These are phyloP conservation scores for Alternaria panax DNA, from an alignment of 2,329 filamentous ascomycete genomes.

Conservation along the genomic window DNA sequence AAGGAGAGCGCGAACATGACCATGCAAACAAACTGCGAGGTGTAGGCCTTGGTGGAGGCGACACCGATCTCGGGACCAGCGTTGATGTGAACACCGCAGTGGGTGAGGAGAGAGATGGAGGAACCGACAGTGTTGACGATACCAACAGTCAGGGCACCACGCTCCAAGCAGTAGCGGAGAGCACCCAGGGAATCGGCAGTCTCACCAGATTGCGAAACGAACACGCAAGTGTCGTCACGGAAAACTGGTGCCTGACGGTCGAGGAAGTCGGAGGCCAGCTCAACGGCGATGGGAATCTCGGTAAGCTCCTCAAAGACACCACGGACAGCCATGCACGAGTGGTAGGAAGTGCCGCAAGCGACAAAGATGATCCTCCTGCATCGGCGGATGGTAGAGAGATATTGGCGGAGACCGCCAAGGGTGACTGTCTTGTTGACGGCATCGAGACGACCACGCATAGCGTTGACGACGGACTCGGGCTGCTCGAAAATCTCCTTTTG, in stretches of 20 bases:
- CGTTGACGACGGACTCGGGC: conserved; percentile 98
- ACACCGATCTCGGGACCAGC: conserved; percentile 98
- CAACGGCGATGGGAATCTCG: conserved; percentile 96
- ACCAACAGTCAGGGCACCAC: conserved; percentile 94
- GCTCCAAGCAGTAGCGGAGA: conserved; percentile 96
- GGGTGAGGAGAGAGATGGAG: conserved; percentile 96
- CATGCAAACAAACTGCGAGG: conserved; percentile 99
- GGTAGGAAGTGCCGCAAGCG: conserved; percentile 96
- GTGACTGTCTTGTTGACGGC: conserved; percentile 93
- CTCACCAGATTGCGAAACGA: conserved; percentile 98
- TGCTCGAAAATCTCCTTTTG: conserved; percentile 99
- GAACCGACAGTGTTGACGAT: conserved; percentile 99
- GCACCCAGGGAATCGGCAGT: conserved; percentile 98
- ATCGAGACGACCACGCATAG: conserved; percentile 98
- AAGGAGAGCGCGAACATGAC: conserved; percentile 98
- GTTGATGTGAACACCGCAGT: conserved; percentile 99
- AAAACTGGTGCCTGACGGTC: conserved; percentile 97
- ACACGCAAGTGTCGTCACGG: conserved; percentile 98
- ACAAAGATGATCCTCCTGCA: conserved; percentile 99
- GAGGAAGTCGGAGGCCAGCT: conserved; percentile 97
- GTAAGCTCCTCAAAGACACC: conserved; percentile 97
- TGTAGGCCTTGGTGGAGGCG: conserved; percentile 98
- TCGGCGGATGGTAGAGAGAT: conserved; percentile 94
- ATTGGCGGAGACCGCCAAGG: conserved; percentile 92
- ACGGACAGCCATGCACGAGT: conserved; percentile 99